These are phyloP conservation scores for Gastrolobium bilobum DNA, from an alignment of 306 rosid species.

Conservation along the genomic window DNA sequence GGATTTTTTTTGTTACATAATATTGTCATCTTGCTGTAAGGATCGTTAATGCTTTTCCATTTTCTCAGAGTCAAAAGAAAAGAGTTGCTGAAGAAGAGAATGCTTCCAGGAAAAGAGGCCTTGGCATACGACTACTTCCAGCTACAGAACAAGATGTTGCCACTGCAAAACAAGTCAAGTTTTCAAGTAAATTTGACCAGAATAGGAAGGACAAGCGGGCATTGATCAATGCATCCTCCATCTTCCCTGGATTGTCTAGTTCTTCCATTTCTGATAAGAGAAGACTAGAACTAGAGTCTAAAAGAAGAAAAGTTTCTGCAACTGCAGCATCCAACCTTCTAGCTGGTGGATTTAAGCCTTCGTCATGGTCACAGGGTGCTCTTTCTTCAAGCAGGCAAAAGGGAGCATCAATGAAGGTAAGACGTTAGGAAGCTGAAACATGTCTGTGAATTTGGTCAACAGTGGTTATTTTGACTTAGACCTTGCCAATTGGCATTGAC, in stretches of 20 bases:
- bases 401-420: conserved; percentile 49
- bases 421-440: conserved; percentile 47
- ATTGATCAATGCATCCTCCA: conserved; percentile 67
- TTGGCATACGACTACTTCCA: conserved; percentile 81
- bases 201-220: conserved; percentile 82
- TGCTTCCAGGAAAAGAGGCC: conserved; percentile 74
- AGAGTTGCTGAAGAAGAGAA: conserved; percentile 91
- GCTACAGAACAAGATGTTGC: conserved; percentile 68
- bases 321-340: conserved; percentile 69
- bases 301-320: conserved; percentile 84
- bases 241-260: conserved; percentile 66
- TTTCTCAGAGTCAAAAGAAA: conserved; percentile 85
- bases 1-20: neutral
- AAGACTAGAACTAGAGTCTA: conserved; percentile 70
- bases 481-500: neutral
- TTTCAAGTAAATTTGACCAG: conserved; percentile 71
- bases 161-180: conserved; percentile 68
- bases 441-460: neutral
- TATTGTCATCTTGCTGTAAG: neutral
- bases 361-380: conserved; percentile 71
- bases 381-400: conserved; percentile 50
- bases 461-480: neutral
- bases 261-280: conserved; percentile 60
- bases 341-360: conserved; percentile 70
- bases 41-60: conserved; percentile 7